Evolutionary conservation across 2,329 filamentous ascomycete species (phyloP).

Genomic region (Apiospora kogelbergensis): DNA sequence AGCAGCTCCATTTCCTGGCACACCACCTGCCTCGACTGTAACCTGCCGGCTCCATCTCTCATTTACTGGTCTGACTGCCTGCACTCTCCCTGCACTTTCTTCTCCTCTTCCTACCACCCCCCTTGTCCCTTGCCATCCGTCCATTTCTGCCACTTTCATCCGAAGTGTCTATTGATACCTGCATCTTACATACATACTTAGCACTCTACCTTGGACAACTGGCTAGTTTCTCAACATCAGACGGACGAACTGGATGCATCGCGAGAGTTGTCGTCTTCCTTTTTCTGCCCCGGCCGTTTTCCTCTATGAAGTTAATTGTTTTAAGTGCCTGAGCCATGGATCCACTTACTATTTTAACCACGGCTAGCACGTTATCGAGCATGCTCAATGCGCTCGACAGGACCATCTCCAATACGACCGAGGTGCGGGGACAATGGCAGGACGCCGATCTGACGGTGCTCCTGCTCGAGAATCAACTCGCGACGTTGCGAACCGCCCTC

Average conservation of each 20-base stretch:
- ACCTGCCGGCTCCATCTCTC: background rate
- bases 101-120: background rate
- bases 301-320: background rate
- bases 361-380: constrained; percentile 4
- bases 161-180: background rate
- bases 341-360: constrained; percentile 6
- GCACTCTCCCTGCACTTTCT: background rate
- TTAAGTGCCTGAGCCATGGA: background rate
- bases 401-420: constrained; percentile 1
- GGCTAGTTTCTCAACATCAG: background rate
- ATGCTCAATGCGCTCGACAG: constrained; percentile 6
- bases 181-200: background rate
- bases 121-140: background rate
- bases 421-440: constrained; percentile 5
- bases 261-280: background rate
- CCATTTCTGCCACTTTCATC: background rate
- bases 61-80: background rate
- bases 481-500: background rate
- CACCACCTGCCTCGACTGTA: too few species aligned
- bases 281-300: background rate
- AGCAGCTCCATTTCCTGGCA: constrained; percentile 1
- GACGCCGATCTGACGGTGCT: constrained; percentile 4
- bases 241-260: background rate
- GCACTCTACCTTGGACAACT: background rate
- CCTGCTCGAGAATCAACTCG: constrained; percentile 1